Evolutionary conservation across 345 rosid species (phyloP), one percentile per base, ranked within the genome.

Genomic region (Nasturtium officinale): DNA sequence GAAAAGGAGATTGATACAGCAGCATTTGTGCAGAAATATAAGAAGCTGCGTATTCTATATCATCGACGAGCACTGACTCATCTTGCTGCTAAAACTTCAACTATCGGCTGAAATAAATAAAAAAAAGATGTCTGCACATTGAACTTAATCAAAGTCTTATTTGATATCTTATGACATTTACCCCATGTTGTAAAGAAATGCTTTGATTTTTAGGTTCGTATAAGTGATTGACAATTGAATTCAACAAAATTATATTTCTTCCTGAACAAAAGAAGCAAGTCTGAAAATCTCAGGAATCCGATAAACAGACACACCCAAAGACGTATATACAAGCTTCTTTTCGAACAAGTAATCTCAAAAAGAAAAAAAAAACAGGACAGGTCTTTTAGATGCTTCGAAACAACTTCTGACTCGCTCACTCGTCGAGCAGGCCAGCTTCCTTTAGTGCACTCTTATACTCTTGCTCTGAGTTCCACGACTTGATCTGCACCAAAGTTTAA

Each of bases 41-140:
- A 89, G 82, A 95, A 84, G 77, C 87, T 87, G 53, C 92, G 99
- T 6, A 75, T 79, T 4, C 75, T 78, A 8, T 95, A 91, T 78
- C 96, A 95, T 68, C 82, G 71, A n/a, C 87, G 91, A n/a, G 87
- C 92, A 29, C 86, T 95, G 9, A 62, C 84, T 69, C 96, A 91
- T 57, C 87, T 90, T 67, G 84, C 91, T 0, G 88, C 91, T 20
- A 89, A 82, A 83, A 82, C 98, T 12, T 84, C 93, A 62, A 32
- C 47, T 48, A 61, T 69, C 20, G 40, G 23, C 29, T 76, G 52
- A 74, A 2, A 11, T 3, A 2, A 4, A 15, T 3, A 1, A n/a
- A 43, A 12, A 11, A 38, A n/a, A 10, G 2, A 12, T 18, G 7
- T 64, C 7, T 55, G 12, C 11, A 61, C 21, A 38, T 17, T 71